Percentiles rank a stretch among this genome's conserved stretches.
Conservation (phyloP, 2,329 filamentous ascomycete genomes). For the Sporothrix pallida region DNA sequence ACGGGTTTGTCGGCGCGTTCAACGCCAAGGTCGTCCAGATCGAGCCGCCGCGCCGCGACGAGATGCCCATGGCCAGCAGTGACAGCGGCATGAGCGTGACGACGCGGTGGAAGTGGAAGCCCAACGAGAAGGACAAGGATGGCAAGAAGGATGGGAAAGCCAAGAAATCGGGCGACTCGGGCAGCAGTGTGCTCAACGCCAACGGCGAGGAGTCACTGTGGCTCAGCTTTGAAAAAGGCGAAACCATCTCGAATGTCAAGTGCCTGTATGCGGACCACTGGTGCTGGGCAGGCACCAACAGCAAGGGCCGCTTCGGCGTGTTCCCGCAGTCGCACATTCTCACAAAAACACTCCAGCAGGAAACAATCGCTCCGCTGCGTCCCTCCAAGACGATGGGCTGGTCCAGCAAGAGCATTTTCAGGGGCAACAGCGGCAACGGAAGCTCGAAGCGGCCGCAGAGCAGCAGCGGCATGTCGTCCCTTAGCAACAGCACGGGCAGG, state of each 20-base stretch:
- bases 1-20: conserved; percentile 57
- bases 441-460: conserved; percentile 31
- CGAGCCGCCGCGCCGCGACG: conserved; percentile 53
- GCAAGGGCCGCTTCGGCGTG: conserved; percentile 45
- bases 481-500: conserved; percentile 36
- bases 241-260: conserved; percentile 68
- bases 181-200: conserved; percentile 44
- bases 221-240: conserved; percentile 69
- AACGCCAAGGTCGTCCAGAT: conserved; percentile 57
- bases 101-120: conserved; percentile 60
- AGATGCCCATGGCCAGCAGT: conserved; percentile 55
- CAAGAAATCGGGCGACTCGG: conserved; percentile 1
- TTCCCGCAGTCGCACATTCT: conserved; percentile 43
- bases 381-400: conserved; percentile 33
- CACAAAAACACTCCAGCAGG: conserved; percentile 36
- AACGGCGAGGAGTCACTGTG: conserved; percentile 52
- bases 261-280: conserved; percentile 51
- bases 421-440: conserved; percentile 2
- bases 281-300: conserved; percentile 48
- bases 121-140: conserved; percentile 36
- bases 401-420: conserved; percentile 35
- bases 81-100: conserved; percentile 56
- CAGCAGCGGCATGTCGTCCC: conserved; percentile 35
- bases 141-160: background rate
- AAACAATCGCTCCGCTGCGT: conserved; percentile 31